Percentiles rank a stretch among this genome's conserved stretches.
phyloP scores from a whole-genome alignment of 2,329 filamentous ascomycete genomes.

The Cladosporium sp. region DNA sequence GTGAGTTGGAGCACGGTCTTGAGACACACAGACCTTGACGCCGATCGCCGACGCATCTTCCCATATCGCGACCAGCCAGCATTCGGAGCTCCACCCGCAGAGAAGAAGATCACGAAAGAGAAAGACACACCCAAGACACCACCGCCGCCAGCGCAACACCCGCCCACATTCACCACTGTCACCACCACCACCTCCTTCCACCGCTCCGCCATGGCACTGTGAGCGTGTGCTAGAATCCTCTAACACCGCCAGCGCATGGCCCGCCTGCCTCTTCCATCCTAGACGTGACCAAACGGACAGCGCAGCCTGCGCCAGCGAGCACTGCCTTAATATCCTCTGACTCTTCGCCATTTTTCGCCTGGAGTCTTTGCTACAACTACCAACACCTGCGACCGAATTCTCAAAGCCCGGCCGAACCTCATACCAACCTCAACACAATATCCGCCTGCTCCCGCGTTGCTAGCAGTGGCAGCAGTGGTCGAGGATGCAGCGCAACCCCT shows the following conservation, averaged over 20 bases:
- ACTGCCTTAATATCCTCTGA: slow-evolving; percentile 3
- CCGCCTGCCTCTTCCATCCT: slow-evolving; percentile 11
- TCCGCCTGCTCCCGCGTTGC: slow-evolving; percentile 13
- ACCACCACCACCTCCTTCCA: not conserved
- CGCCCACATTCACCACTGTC: not conserved
- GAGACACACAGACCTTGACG: not conserved
- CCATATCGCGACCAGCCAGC: slow-evolving; percentile 7
- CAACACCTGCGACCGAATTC: not conserved
- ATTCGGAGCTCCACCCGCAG: slow-evolving; percentile 14
- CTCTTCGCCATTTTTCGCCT: not conserved
- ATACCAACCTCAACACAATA: not conserved
- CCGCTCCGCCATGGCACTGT: slow-evolving; percentile 4
- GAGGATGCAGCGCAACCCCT: slow-evolving; percentile 20
- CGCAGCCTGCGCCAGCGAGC: slow-evolving; percentile 8
- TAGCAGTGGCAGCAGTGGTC: not conserved
- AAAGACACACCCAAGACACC: not conserved
- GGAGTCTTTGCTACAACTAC: not conserved
- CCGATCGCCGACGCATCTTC: slow-evolving; percentile 6
- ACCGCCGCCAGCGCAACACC: not conserved
- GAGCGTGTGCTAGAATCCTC: not conserved
- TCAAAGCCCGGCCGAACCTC: not conserved
- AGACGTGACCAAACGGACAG: not conserved
- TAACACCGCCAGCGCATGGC: slow-evolving; percentile 13
- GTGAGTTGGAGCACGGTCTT: not conserved
- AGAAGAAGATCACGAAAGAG: not conserved